Conservation (phyloP, 306 rosid genomes). For the Corylus americana region DNA sequence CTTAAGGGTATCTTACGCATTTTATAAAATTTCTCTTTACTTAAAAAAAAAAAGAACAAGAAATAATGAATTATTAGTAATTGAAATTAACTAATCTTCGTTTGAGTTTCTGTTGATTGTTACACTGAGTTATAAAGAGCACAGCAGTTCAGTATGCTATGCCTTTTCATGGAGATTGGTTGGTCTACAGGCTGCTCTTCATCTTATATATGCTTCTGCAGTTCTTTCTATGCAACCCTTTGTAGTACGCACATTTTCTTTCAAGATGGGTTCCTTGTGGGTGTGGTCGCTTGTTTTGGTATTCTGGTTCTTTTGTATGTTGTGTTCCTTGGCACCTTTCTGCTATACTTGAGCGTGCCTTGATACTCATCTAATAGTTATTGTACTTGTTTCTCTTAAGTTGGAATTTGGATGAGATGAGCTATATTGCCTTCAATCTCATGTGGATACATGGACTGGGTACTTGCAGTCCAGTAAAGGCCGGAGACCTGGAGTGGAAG, state of each 20-base stretch:
- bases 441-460: constrained; percentile 20
- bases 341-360: not conserved
- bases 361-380: constrained; percentile 5
- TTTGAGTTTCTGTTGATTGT: not conserved
- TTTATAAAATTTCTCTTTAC: too few species aligned
- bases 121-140: not conserved
- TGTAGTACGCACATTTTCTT: not conserved
- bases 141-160: not conserved
- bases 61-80: not conserved
- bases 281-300: not conserved
- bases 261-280: not conserved
- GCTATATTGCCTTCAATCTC: constrained; percentile 17
- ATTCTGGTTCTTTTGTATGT: not conserved
- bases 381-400: constrained; percentile 5
- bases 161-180: not conserved
- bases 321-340: not conserved
- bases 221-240: not conserved
- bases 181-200: not conserved
- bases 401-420: constrained; percentile 7
- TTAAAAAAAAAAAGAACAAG: not conserved
- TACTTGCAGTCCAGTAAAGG: constrained; percentile 78
- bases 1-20: too few species aligned
- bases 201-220: not conserved
- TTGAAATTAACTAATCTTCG: not conserved
- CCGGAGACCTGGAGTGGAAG: constrained; percentile 77